Base-by-base conservation (phyloP, 148 eudicot species). In the Chenopodium berlandieri region DNA sequence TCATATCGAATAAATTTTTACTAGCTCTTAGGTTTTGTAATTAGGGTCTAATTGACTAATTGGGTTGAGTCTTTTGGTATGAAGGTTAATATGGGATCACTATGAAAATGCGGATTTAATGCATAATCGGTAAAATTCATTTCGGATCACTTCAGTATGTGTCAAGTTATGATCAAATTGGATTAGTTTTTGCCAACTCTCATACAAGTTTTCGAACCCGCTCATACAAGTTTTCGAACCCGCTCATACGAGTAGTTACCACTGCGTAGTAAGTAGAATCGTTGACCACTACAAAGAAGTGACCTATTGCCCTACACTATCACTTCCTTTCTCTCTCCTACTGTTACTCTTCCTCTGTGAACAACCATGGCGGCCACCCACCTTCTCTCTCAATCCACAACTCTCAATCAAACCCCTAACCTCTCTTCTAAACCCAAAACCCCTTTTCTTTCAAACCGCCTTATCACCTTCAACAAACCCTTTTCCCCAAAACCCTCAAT, bases 291-390 rank as follows among this genome's bases (percentile, higher is more conserved):
- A 77, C 54, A 71, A 40, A 19, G 19, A 4, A 58, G 22, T 44
- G 17, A 73, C 77, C 70, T 75, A 56, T 17, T 56, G 22, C 62
- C 62, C 62, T 56, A 56, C 62, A 56, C 62, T 56, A 4, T 5
- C 11, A n/a, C 52, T 23, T 22, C 6, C 34, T 40, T 50, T 62
- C 40, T 40, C 78, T 76, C 65, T 31, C 5, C 62, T 56, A 19
- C 17, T 56, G 62, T 50, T 17, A 75, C 80, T 72, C 79, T 7
- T 4, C 25, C 52, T 65, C 69, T 23, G 11, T 66, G 25, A 14
- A 79, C 87, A 80, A 76, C 83, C 75, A 92, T 91, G 91, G 92
- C 90, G 86, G 91, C 96, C 54, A 71, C 90, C 4, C 87, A 88
- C 27, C 62, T 89, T 72, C 80, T 92, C 79, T 82, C 89, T 71